phyloP scores from a whole-genome alignment of 371 early-diverging fungal species.

The Mucor velutinosus region DNA sequence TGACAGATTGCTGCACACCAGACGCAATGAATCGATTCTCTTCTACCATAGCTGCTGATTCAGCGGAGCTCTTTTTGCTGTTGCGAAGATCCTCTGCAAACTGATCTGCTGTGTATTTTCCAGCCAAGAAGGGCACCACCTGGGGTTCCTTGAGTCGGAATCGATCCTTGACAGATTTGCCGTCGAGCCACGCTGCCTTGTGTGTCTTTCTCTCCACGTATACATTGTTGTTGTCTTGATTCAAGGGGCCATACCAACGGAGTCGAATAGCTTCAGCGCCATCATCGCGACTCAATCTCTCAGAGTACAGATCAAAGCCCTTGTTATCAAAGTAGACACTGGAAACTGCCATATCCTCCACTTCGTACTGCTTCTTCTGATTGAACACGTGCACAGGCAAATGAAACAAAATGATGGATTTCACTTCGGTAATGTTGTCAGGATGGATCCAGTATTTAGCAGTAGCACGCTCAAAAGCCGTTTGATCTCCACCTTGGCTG shows the following conservation, averaged over 20 bases:
- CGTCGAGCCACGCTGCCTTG: constrained; percentile 65
- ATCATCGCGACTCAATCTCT: constrained; percentile 83
- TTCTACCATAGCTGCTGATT: constrained; percentile 64
- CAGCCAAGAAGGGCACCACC: constrained; percentile 82
- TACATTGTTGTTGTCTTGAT: constrained; percentile 50
- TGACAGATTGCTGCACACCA: constrained; percentile 86
- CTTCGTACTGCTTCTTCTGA: constrained; percentile 38
- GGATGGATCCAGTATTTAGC: constrained; percentile 90
- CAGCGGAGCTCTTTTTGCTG: constrained; percentile 53
- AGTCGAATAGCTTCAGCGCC: constrained; percentile 89
- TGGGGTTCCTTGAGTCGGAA: constrained; percentile 91
- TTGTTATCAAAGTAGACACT: constrained; percentile 97
- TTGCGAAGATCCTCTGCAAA: constrained; percentile 77
- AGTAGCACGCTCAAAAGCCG: constrained; percentile 48
- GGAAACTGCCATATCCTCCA: constrained; percentile 70
- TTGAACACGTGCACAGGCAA: constrained; percentile 93
- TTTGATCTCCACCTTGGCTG: constrained; percentile 30
- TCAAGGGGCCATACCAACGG: constrained; percentile 83
- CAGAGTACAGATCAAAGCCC: constrained; percentile 83
- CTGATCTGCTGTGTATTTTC: constrained; percentile 79
- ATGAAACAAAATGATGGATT: constrained; percentile 86
- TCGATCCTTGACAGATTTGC: constrained; percentile 94
- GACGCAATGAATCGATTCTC: constrained; percentile 75
- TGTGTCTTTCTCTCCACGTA: constrained; percentile 55
- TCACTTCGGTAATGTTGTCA: constrained; percentile 94